Conservation (phyloP, 2,329 filamentous ascomycete genomes). For the Thelonectria rubi region DNA sequence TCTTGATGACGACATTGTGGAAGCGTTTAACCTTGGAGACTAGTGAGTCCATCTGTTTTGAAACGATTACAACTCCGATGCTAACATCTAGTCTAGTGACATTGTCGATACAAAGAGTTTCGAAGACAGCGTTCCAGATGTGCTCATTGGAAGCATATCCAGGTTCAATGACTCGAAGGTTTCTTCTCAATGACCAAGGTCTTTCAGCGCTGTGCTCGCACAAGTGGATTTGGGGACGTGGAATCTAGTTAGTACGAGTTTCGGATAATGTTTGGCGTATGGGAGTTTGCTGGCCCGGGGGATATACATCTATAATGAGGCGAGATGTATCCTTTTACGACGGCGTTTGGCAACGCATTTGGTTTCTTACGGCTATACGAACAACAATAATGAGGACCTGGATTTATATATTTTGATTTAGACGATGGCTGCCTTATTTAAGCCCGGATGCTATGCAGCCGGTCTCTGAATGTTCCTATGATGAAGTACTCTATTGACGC, state of each 20-base stretch:
- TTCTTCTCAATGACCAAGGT: no score
- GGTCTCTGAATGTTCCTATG: not conserved
- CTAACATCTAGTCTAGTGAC: conserved; percentile 4
- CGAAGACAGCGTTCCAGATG: not conserved
- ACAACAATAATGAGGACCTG: no score
- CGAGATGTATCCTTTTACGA: no score
- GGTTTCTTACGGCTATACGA: no score
- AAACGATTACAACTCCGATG: not conserved
- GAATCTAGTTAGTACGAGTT: no score
- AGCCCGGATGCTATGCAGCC: not conserved
- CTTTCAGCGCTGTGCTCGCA: no score
- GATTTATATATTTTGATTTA: not conserved
- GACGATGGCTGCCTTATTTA: not conserved
- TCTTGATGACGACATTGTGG: conserved; percentile 13
- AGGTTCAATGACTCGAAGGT: not conserved
- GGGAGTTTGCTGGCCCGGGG: no score
- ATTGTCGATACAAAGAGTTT: conserved; percentile 19
- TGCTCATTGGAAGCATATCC: conserved; percentile 19
- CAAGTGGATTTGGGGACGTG: no score
- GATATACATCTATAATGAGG: no score
- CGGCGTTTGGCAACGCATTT: no score
- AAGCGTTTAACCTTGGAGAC: not conserved
- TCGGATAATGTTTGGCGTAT: no score
- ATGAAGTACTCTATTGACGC: not conserved
- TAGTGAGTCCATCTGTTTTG: conserved; percentile 3